Base-by-base conservation (phyloP, 176 grass and related monocot genomes). In the Lolium perenne region DNA sequence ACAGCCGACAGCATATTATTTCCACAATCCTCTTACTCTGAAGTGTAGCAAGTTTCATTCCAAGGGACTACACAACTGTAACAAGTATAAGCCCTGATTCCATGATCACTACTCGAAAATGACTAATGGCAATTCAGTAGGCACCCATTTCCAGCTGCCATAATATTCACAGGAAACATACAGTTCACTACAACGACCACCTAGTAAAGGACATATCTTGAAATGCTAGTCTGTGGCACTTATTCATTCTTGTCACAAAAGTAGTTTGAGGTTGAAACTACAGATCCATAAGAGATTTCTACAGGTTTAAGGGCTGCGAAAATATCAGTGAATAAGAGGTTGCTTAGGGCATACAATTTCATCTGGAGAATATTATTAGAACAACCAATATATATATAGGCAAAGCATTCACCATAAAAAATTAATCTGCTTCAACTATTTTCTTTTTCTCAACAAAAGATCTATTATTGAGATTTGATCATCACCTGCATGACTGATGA, bases 401-500 rank as follows among this genome's bases (percentile, higher is more conserved):
- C 49, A 15, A 57, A n/a, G 16, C 43, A 59, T 82, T 68, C 16
- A 56, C 23, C 10, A 76, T 32, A 1, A 14, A 38, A 59, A 59
- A 82, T 13, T 68, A 38, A 47, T 76, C 18, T 64, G 23, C 25
- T 84, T 76, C 15, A 69, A 12, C 2, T 77, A 17, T 7, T 67
- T 71, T 47, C 20, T n/a, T 73, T 73, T 45, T 48, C 11, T 17
- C 49, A 16, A 76, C 29, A 75, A 25, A 29, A 51, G 35, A 76
- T 20, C 21, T 0, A 88, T 50, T 40, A 49, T 41, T 63, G 3
- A 71, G n/a, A 71, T 43, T 18, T 79, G 16, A 64, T 45, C 2
- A 17, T 88, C 77, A 92, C 93, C 95, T 90, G 95, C 95, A 86
- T 98, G 95, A 66, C 95, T 98, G 59, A 98, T 90, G 72, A 98